Conservation (phyloP, 2,329 filamentous ascomycete species). For the Lachnellula cervina region DNA sequence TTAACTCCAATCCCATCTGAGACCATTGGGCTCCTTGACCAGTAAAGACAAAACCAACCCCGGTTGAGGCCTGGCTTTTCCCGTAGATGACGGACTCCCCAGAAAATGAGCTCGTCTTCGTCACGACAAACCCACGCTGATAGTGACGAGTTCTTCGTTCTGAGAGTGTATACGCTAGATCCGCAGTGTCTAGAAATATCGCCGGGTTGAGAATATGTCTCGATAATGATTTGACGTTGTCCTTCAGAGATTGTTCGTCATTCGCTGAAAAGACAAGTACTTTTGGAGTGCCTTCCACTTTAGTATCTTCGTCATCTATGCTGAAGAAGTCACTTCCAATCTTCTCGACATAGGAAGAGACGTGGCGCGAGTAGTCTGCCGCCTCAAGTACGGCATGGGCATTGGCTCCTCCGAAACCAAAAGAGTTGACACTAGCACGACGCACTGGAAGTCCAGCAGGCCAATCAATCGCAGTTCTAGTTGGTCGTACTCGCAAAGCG, state of each 20-base stretch:
- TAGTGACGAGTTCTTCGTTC: conserved; percentile 16
- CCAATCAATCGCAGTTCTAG: conserved; percentile 9
- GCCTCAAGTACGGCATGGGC: neutral
- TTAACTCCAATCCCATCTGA: conserved; percentile 21
- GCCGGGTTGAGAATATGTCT: conserved; percentile 5
- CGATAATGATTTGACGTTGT: neutral
- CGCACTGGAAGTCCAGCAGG: conserved; percentile 33
- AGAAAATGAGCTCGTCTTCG: neutral
- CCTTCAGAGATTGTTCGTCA: conserved; percentile 3
- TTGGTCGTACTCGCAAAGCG: conserved; percentile 18
- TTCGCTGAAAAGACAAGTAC: conserved; percentile 7
- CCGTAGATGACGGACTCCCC: neutral
- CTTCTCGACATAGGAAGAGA: neutral
- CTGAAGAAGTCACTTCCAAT: neutral
- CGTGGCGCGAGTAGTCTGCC: neutral
- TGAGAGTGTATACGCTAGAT: conserved; percentile 26
- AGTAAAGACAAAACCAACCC: conserved; percentile 19
- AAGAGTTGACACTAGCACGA: conserved; percentile 38
- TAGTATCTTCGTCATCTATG: neutral
- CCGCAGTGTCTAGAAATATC: neutral
- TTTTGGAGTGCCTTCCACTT: neutral
- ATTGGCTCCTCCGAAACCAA: conserved; percentile 23
- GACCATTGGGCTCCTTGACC: conserved; percentile 26
- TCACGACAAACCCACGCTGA: neutral
- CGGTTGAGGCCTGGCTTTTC: neutral